Evolutionary conservation across 2,329 filamentous ascomycete genomes (phyloP).

Genomic region (Xylaria sp.): DNA sequence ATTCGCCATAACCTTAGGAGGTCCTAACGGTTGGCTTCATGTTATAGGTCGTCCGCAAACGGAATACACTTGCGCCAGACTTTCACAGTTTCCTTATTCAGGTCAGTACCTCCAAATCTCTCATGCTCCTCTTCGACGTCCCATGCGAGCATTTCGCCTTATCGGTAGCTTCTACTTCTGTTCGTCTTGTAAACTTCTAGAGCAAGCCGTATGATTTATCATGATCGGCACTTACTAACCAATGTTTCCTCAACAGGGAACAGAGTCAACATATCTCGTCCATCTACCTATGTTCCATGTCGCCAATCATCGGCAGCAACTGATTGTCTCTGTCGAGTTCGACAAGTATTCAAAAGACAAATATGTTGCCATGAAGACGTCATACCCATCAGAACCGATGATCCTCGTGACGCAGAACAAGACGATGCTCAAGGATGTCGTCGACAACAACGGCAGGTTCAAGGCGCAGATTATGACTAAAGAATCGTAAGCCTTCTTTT

Average conservation of each 20-base stretch:
- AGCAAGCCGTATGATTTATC: neutral
- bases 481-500: constrained; percentile 43
- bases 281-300: constrained; percentile 55
- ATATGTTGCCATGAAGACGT: constrained; percentile 45
- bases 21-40: neutral
- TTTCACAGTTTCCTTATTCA: constrained; percentile 55
- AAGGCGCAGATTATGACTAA: constrained; percentile 48
- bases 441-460: constrained; percentile 43
- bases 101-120: neutral
- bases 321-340: constrained; percentile 51
- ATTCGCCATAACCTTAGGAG: neutral
- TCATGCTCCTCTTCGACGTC: neutral
- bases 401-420: constrained; percentile 46
- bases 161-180: neutral
- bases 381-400: constrained; percentile 46
- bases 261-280: constrained; percentile 49
- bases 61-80: constrained; percentile 52
- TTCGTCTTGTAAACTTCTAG: no score
- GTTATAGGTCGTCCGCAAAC: constrained; percentile 47
- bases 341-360: constrained; percentile 36
- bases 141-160: neutral
- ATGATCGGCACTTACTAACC: neutral
- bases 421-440: constrained; percentile 42
- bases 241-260: constrained; percentile 40
- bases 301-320: constrained; percentile 55